Evolutionary conservation across 352 stramenopile genomes (phyloP), one percentile per base, ranked within the genome.

Genomic region (Pythium angustatum): DNA sequence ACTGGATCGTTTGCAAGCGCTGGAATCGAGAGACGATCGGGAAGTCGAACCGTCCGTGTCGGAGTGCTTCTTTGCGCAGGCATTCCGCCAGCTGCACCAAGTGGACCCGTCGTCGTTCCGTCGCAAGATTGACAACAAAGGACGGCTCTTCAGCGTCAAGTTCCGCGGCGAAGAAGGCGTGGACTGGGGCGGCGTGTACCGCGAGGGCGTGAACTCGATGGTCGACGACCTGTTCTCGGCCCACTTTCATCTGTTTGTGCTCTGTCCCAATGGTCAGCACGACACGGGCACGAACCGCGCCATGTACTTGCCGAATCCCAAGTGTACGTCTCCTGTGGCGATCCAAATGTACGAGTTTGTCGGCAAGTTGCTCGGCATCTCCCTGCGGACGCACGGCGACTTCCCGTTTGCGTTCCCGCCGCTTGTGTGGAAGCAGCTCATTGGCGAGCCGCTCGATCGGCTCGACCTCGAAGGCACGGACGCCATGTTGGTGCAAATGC

Each of bases 271-370:
- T 33, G 88, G 86, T 1, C 86, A 96, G 62, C 87, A 95, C 58
- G 84, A 96, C 66, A 95, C 83, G 4, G 88, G 88, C 58, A 81
- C 76, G 38, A 95, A 95, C 63, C 83, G 87, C 14, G 83, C 80
- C 49, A 96, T 94, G 86, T 96, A 96, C 65, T 49, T 96, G 30
- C 87, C 88, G 34, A 96, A 96, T 56, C 85, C 85, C 10, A 93
- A 94, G 62, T 96, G 88, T 58, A 93, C 85, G 58, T 95, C 88
- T 21, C 88, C 86, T 11, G 82, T 94, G 21, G 85, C 87, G 0
- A 93, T 91, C 60, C 81, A 96, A 66, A 98, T 98, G 93, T 98
- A 91, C 33, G 81, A 93, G 45, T 98, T 98, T 71, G 87, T 98
- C 5, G 95, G 95, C 15, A 97, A 98, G 66, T 62, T 98, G 19